Base-by-base conservation (phyloP, 2,329 filamentous ascomycete genomes). In the Ophiosphaerella korrae region DNA sequence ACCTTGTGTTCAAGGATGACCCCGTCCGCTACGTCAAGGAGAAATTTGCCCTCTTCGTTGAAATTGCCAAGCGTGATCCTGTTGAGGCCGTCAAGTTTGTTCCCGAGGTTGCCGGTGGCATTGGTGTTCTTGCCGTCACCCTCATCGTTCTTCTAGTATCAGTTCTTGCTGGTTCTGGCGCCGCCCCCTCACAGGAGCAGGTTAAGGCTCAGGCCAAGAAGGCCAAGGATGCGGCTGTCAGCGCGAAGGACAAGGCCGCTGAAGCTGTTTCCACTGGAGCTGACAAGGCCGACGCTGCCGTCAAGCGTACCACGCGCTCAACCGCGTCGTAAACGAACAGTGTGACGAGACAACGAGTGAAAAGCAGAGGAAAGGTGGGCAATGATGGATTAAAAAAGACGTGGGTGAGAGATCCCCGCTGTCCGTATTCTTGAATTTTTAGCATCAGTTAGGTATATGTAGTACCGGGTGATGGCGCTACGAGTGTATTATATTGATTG, bases 21-120 rank as follows among this genome's bases (percentile, higher is more conserved):
- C 94, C 94, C 41, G 84, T 96, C 65, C 80, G 80, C 64, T 99
- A 89, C 77, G 76, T 96, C 77, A 90, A 87, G 78, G 90, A 96
- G 87, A 97, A 97, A 86, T 75, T 95, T 55, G 88, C 95, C 65
- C 86, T 95, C 58, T 99, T 99, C 84, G 74, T 94, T 67, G 87
- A 87, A 65, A 87, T 97, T 68, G 89, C 87, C 74, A 85, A 90
- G 81, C 84, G 85, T 67, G 88, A 95, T 77, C 92, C 92, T 51
- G 67, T 96, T 61, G 82, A 92, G 78, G 92, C 92, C 45, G 80
- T 92, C 78, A 90, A 90, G 80, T 89, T 91, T 66, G 89, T 97
- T 60, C 94, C 94, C 61, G 94, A 97, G 79, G 88, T 96, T 64
- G 90, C 92, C 58, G 92, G 86, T 70, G 90, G 86, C 69, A 79